These are phyloP conservation scores for Heliamphora pulchella DNA, from an alignment of 179 eudicot genomes.

Conservation along the genomic window DNA sequence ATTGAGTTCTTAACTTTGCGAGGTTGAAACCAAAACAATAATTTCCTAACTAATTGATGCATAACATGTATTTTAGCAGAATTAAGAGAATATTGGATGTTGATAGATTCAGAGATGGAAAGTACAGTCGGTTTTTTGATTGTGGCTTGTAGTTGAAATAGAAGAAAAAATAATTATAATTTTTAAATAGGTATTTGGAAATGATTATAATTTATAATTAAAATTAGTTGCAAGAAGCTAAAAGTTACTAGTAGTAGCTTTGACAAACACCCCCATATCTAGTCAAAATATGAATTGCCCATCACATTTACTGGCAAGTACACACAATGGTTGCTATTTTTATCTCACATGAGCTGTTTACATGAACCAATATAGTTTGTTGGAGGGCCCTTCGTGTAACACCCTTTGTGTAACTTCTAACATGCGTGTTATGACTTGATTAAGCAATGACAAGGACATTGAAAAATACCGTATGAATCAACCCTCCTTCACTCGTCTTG, in stretches of 20 bases:
- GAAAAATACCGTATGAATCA: not conserved
- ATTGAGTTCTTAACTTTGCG: not conserved
- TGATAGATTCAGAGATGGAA: not conserved
- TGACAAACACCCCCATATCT: too few relatives aligned
- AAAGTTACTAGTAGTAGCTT: too few relatives aligned
- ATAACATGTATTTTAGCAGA: not conserved
- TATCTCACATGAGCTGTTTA: too few relatives aligned
- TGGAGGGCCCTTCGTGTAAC: too few relatives aligned
- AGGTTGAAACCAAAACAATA: not conserved
- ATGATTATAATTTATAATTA: too few relatives aligned
- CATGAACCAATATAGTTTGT: too few relatives aligned
- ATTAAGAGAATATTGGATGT: not conserved
- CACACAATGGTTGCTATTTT: too few relatives aligned
- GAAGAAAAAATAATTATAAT: too few relatives aligned
- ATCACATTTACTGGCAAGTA: not conserved
- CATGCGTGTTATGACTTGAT: not conserved
- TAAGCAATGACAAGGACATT: not conserved
- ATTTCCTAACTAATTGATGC: not conserved
- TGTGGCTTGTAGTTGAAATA: too few relatives aligned
- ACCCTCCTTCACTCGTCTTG: too few relatives aligned
- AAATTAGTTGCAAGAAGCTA: too few relatives aligned
- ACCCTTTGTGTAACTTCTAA: not conserved
- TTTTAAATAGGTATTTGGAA: too few relatives aligned
- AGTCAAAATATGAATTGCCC: not conserved
- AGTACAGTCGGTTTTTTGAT: not conserved